These are phyloP conservation scores for Cercospora sojina DNA, from an alignment of 2,329 filamentous ascomycete species.

Conservation along the genomic window DNA sequence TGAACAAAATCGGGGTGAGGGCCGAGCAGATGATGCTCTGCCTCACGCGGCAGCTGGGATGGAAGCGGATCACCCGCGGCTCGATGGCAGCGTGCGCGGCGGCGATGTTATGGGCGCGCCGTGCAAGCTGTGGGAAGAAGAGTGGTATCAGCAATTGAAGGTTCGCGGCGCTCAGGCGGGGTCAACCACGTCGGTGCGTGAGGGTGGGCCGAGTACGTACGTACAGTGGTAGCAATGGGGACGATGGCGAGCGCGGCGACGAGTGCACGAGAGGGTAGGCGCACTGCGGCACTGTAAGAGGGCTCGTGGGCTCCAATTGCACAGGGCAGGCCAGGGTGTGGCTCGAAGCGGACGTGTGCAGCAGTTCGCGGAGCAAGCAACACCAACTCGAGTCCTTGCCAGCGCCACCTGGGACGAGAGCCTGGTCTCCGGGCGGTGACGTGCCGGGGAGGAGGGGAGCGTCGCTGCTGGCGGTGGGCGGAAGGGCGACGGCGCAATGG, in stretches of 20 bases:
- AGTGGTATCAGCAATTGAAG: constrained; percentile 1
- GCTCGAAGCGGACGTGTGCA: constrained; percentile 30
- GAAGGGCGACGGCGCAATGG: neutral
- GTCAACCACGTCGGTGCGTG: neutral
- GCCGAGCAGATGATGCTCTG: constrained; percentile 2
- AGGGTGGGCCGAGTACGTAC: neutral
- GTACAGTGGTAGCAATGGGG: constrained; percentile 7
- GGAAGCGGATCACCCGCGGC: neutral
- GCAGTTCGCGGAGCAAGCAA: constrained; percentile 23
- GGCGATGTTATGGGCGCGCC: neutral
- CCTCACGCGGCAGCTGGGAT: neutral
- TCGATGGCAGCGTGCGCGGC: neutral
- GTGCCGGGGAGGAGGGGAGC: neutral
- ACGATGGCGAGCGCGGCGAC: constrained; percentile 6
- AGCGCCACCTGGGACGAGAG: constrained; percentile 18
- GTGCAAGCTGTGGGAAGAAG: neutral
- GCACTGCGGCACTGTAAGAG: constrained; percentile 16
- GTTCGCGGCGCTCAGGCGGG: constrained; percentile 5
- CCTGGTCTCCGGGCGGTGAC: constrained; percentile 23
- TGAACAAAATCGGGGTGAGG: neutral
- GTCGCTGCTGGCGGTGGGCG: neutral
- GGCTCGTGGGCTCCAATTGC: constrained; percentile 29
- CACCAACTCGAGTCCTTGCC: constrained; percentile 16
- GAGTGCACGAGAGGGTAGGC: constrained; percentile 20
- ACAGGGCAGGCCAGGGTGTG: constrained; percentile 19